phyloP scores from a whole-genome alignment of 2,329 filamentous ascomycete genomes.

The Scedosporium boydii region DNA sequence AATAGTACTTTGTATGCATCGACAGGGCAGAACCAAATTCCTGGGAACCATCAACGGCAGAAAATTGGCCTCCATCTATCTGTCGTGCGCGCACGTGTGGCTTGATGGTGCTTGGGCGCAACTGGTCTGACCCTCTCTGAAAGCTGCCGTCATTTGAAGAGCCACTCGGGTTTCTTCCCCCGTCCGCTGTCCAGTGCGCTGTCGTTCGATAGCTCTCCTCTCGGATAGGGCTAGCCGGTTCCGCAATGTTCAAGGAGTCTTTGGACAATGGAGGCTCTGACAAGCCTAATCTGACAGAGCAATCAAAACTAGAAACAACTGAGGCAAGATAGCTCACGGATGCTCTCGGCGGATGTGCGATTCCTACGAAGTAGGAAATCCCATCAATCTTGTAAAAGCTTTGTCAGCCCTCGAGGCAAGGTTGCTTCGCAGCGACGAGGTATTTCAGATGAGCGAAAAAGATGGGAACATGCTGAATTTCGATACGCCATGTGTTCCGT shows the following conservation, averaged over 20 bases:
- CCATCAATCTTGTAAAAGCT: neutral
- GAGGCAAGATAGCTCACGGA: too few relatives aligned
- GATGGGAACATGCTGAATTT: constrained; percentile 14
- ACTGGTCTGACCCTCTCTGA: too few relatives aligned
- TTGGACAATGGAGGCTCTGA: neutral
- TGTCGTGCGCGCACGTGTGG: neutral
- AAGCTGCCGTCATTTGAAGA: too few relatives aligned
- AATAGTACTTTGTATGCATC: neutral
- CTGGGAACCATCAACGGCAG: neutral
- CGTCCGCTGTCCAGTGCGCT: neutral
- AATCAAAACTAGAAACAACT: neutral
- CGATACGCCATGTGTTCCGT: constrained; percentile 25
- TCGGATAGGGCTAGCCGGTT: neutral
- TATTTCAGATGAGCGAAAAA: neutral
- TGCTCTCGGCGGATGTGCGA: too few relatives aligned
- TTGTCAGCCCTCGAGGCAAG: neutral
- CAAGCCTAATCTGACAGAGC: neutral
- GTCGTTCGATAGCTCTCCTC: neutral
- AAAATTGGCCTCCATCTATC: neutral
- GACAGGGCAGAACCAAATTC: constrained; percentile 1
- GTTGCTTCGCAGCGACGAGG: neutral
- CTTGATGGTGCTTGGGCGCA: neutral
- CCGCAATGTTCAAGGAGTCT: neutral
- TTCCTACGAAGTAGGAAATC: too few relatives aligned
- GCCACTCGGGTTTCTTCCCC: neutral